Percentiles rank a stretch among this genome's conserved stretches.
phyloP scores from a whole-genome alignment of 2,329 filamentous ascomycete species.

The Phoma sp. region DNA sequence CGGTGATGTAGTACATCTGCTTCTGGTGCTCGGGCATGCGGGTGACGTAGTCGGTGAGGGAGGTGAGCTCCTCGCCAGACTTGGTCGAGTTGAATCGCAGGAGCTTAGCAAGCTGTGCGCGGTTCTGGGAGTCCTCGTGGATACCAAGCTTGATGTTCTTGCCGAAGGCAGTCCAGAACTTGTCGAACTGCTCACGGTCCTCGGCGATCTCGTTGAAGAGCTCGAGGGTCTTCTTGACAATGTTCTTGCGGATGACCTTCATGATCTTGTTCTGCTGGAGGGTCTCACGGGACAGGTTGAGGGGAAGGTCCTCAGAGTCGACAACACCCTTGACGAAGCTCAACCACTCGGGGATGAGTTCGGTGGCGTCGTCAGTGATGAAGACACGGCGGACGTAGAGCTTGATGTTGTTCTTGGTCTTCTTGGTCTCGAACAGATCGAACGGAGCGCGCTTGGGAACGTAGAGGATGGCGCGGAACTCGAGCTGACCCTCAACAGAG shows the following conservation, averaged over 20 bases:
- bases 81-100: constrained; percentile 99
- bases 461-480: constrained; percentile 99
- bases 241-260: constrained; percentile 99
- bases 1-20: constrained; percentile 99
- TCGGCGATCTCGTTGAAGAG: constrained; percentile 99
- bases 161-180: constrained; percentile 99
- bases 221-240: constrained; percentile 99
- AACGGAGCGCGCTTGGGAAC: constrained; percentile 99
- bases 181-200: constrained; percentile 99
- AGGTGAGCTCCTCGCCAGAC: constrained; percentile 94
- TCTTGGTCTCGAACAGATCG: constrained; percentile 99
- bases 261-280: constrained; percentile 99
- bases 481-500: constrained; percentile 99
- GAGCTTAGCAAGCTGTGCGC: constrained; percentile 89
- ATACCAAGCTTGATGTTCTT: constrained; percentile 99
- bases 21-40: constrained; percentile 99
- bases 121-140: constrained; percentile 99
- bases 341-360: constrained; percentile 99
- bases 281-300: constrained; percentile 99
- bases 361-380: constrained; percentile 99
- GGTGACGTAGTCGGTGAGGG: constrained; percentile 95
- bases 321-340: constrained; percentile 99
- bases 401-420: constrained; percentile 99
- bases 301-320: constrained; percentile 98
- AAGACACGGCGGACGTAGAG: constrained; percentile 99